phyloP scores from a whole-genome alignment of 2,329 filamentous ascomycete species.

The Didymellaceae sp. region DNA sequence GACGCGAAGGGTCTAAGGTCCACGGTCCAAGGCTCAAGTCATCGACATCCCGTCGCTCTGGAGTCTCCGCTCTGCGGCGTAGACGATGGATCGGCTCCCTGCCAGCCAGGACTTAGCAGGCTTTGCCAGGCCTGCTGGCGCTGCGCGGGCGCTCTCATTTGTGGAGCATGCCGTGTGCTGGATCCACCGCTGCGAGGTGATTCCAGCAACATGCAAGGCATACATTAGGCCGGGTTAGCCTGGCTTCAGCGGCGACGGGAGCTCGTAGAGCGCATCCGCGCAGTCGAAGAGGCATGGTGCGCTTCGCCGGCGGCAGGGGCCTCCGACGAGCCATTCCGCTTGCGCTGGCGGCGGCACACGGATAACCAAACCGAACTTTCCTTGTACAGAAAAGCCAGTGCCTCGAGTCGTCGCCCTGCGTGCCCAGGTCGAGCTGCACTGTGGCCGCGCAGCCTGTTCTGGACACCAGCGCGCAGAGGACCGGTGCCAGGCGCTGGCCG shows the following conservation, averaged over 20 bases:
- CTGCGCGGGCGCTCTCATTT: conserved; percentile 17
- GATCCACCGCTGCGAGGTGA: conserved; percentile 16
- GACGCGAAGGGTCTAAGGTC: conserved; percentile 8
- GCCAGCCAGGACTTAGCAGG: conserved; percentile 12
- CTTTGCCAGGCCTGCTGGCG: conserved; percentile 7
- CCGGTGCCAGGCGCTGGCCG: neutral
- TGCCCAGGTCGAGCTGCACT: neutral
- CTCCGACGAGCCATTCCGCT: conserved; percentile 3
- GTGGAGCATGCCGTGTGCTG: conserved; percentile 18
- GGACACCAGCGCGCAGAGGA: neutral
- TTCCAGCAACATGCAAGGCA: conserved; percentile 17
- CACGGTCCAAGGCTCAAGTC: no score
- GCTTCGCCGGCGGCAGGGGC: neutral
- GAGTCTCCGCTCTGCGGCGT: conserved; percentile 19
- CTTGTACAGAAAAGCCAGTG: conserved; percentile 1
- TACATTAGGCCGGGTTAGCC: conserved; percentile 11
- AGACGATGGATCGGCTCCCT: conserved; percentile 14
- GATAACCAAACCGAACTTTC: conserved; percentile 7
- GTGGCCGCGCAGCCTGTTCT: neutral
- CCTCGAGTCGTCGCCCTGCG: conserved; percentile 8
- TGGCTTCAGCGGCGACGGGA: conserved; percentile 12
- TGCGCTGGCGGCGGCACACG: conserved; percentile 1
- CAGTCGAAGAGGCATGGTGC: neutral
- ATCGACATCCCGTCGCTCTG: conserved; percentile 13
- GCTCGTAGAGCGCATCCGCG: conserved; percentile 11